phyloP scores from a whole-genome alignment of 192 early-diverging fungal species.

The Linnemannia hyalina region DNA sequence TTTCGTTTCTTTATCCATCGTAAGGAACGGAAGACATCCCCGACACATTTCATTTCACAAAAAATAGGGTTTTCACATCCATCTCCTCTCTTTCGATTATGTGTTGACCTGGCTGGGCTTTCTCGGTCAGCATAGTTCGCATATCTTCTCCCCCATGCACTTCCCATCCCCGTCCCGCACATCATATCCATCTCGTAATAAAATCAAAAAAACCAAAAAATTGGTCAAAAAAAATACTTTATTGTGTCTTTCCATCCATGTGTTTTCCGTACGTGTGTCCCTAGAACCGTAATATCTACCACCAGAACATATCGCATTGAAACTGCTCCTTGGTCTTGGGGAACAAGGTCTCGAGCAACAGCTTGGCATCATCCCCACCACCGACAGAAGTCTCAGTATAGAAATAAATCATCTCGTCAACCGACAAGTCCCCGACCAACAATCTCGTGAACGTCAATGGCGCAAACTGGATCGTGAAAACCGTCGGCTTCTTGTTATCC shows the following conservation, averaged over 20 bases:
- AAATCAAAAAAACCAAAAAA: constrained; percentile 1
- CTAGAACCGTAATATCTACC: neutral
- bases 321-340: constrained; percentile 34
- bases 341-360: constrained; percentile 32
- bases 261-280: neutral
- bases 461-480: constrained; percentile 16
- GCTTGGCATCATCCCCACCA: constrained; percentile 21
- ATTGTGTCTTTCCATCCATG: too few relatives aligned
- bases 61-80: neutral
- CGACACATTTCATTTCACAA: neutral
- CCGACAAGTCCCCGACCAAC: constrained; percentile 25
- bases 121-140: neutral
- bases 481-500: constrained; percentile 17
- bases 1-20: neutral
- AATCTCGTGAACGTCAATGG: constrained; percentile 29
- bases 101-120: neutral
- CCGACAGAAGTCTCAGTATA: constrained; percentile 18
- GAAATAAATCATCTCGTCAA: constrained; percentile 29
- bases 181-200: neutral
- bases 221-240: constrained; percentile 8
- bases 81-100: neutral
- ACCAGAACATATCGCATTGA: constrained; percentile 29
- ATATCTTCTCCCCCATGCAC: neutral
- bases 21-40: neutral
- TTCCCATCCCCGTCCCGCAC: neutral